Evolutionary conservation across 768 basidiomycete species (phyloP).

Genomic region (Dacryopinax primogenitus): DNA sequence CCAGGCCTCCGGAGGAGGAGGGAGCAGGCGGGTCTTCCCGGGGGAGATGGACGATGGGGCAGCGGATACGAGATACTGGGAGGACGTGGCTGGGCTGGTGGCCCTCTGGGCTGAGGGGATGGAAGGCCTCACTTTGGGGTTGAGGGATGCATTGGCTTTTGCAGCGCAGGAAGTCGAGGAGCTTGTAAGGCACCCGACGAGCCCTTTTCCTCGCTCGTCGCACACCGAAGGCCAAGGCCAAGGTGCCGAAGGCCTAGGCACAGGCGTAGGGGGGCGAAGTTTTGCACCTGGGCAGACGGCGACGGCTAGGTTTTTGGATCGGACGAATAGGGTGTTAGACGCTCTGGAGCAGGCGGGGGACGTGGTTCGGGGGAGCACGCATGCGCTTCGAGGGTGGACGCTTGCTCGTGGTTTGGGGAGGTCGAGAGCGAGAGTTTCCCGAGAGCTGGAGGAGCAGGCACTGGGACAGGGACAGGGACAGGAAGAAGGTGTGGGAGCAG

Average conservation of each 20-base stretch:
- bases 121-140: constrained; percentile 47
- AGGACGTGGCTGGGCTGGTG: constrained; percentile 67
- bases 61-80: no score
- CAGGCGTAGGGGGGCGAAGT: no score
- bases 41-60: constrained; percentile 49
- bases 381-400: constrained; percentile 18
- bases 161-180: constrained; percentile 53
- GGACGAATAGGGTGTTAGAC: constrained; percentile 29
- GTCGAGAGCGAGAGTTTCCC: not conserved
- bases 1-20: constrained; percentile 2
- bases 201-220: not conserved
- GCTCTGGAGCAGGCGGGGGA: constrained; percentile 34
- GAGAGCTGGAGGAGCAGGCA: not conserved
- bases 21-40: constrained; percentile 14
- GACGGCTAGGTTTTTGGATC: not conserved
- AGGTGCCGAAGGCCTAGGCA: no score
- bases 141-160: constrained; percentile 56
- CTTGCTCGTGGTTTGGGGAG: no score
- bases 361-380: constrained; percentile 22
- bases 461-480: not conserved
- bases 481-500: not conserved
- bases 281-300: not conserved
- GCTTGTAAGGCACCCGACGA: not conserved
- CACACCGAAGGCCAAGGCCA: not conserved
- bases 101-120: constrained; percentile 53